phyloP scores from a whole-genome alignment of 768 basidiomycete species.

The Collybia sp. region DNA sequence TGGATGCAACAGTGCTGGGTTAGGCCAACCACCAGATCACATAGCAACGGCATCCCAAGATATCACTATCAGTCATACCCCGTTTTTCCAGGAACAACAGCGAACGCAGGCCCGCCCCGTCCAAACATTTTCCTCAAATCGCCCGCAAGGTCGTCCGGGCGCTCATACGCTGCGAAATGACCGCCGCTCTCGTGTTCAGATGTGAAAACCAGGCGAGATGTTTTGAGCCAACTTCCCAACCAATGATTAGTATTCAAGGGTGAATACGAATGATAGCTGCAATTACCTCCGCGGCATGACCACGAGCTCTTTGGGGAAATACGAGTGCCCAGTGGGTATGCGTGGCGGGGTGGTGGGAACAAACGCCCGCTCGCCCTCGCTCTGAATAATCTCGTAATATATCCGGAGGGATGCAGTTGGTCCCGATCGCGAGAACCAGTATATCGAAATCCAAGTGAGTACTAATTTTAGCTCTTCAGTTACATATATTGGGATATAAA shows the following conservation, averaged over 20 bases:
- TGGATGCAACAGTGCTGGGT: too few species aligned
- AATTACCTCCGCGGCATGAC: constrained; percentile 19
- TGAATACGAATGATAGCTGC: too few species aligned
- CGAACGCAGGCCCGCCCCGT: constrained; percentile 32
- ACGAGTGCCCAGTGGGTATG: constrained; percentile 45
- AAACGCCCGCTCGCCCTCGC: constrained; percentile 1
- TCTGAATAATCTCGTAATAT: constrained; percentile 43
- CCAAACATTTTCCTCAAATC: constrained; percentile 42
- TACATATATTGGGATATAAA: too few species aligned
- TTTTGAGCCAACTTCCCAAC: constrained; percentile 13
- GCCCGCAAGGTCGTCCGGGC: constrained; percentile 30
- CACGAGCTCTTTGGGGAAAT: constrained; percentile 41
- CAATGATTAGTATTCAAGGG: not conserved
- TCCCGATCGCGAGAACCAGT: constrained; percentile 54
- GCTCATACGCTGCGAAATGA: constrained; percentile 41
- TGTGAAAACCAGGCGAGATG: constrained; percentile 16
- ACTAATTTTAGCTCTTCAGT: constrained; percentile 31
- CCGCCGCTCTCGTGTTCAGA: constrained; percentile 35
- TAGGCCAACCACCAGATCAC: too few species aligned
- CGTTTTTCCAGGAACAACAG: constrained; percentile 26
- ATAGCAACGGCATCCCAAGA: too few species aligned
- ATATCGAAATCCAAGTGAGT: constrained; percentile 56
- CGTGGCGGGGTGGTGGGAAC: too few species aligned
- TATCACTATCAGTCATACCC: constrained; percentile 27
- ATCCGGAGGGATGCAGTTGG: constrained; percentile 54